A percentile compares a stretch with the other conserved stretches of the same genome.
These are phyloP conservation scores for Malassezia cuniculi DNA, from an alignment of 1,284 basidiomycete genomes.

Conservation along the genomic window DNA sequence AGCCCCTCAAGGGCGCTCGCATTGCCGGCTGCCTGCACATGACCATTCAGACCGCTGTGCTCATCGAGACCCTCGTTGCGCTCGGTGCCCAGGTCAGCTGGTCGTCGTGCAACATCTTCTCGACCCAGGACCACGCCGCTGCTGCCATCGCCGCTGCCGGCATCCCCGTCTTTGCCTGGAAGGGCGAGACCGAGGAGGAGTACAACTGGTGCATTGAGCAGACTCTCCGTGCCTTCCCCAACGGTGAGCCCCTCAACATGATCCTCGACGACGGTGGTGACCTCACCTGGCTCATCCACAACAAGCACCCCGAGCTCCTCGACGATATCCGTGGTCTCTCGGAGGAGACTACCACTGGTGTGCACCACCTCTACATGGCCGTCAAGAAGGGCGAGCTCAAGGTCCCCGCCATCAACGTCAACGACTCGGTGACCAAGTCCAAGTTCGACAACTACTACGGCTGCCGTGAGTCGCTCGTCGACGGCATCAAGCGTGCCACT, in stretches of 20 bases:
- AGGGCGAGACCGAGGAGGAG: conserved; percentile 99
- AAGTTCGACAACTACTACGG: conserved; percentile 63
- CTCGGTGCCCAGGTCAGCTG: conserved; percentile 96
- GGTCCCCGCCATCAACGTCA: conserved; percentile 96
- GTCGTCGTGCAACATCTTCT: conserved; percentile 99
- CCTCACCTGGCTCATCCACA: conserved; percentile 83
- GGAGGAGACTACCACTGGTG: conserved; percentile 98
- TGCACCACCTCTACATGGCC: conserved; percentile 96
- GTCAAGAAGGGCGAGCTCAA: conserved; percentile 91
- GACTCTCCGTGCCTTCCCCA: conserved; percentile 66
- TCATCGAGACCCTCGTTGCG: conserved; percentile 55
- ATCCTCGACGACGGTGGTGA: conserved; percentile 99
- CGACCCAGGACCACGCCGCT: conserved; percentile 93
- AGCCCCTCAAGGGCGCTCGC: conserved; percentile 88
- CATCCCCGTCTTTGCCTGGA: conserved; percentile 97
- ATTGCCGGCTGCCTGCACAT: conserved; percentile 65
- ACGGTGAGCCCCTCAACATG: conserved; percentile 82
- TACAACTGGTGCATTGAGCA: conserved; percentile 92
- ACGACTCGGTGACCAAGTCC: conserved; percentile 93
- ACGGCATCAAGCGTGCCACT: conserved; percentile 99
- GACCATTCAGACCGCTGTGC: conserved; percentile 71
- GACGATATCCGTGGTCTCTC: conserved; percentile 63
- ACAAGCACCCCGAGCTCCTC: conserved; percentile 53
- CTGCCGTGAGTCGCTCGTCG: conserved; percentile 97
- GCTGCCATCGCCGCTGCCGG: conserved; percentile 96